These are phyloP conservation scores for Ophiostoma novo-ulmi DNA, from an alignment of 2,329 filamentous ascomycete genomes.

Conservation along the genomic window DNA sequence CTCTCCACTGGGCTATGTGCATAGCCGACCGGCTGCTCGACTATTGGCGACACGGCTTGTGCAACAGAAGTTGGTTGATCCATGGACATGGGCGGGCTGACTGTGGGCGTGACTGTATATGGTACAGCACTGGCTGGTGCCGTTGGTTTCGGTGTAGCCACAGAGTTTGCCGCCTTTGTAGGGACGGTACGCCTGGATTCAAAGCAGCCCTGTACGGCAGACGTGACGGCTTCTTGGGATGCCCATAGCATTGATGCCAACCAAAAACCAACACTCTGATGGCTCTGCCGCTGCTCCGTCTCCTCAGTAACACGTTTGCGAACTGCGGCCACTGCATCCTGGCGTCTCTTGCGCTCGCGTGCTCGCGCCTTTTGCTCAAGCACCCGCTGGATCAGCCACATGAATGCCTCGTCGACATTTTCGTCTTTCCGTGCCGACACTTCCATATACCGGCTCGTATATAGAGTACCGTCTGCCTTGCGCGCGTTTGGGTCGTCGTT, in stretches of 20 bases:
- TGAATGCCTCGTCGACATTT: conserved; percentile 10
- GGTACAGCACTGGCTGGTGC: neutral
- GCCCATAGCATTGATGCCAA: neutral
- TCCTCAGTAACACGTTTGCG: neutral
- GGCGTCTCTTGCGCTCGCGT: conserved; percentile 8
- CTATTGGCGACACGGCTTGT: neutral
- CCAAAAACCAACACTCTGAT: neutral
- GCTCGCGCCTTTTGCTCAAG: neutral
- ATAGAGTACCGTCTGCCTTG: neutral
- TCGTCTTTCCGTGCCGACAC: conserved; percentile 8
- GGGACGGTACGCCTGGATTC: neutral
- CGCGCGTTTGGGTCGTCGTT: conserved; percentile 6
- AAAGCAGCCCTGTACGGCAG: conserved; percentile 3
- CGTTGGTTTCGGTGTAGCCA: neutral
- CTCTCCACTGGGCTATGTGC: neutral
- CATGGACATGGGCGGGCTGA: neutral
- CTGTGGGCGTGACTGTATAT: neutral
- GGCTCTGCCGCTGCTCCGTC: neutral
- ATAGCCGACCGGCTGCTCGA: neutral
- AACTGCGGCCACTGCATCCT: conserved; percentile 5
- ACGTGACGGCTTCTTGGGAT: neutral
- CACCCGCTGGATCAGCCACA: conserved; percentile 15
- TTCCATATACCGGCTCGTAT: conserved; percentile 16
- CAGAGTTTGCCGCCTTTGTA: neutral
- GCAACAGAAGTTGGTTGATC: neutral